Conservation (phyloP, 495 filamentous ascomycete species). For the Pyrenopolyporus hunteri region DNA sequence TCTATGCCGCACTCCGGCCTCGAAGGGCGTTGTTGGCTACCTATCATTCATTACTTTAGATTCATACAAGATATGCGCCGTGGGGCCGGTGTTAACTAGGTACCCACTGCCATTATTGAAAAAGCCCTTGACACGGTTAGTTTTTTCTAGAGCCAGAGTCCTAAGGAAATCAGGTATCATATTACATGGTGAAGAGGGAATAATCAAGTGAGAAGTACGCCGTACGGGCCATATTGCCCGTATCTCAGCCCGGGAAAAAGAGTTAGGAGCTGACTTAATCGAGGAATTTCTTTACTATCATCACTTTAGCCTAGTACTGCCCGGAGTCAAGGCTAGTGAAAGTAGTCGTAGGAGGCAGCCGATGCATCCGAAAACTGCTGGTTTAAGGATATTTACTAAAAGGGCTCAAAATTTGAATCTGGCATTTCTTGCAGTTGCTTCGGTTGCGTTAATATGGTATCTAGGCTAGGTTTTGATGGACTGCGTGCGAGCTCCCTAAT, state of each 20-base stretch:
- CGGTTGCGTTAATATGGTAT: slow-evolving; percentile 3
- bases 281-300: slow-evolving; percentile 50
- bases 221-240: slow-evolving; percentile 47
- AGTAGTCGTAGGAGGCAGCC: slow-evolving; percentile 33
- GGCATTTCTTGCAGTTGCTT: slow-evolving; percentile 2
- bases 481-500: no score
- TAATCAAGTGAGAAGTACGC: slow-evolving; percentile 33
- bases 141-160: slow-evolving; percentile 43
- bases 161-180: slow-evolving; percentile 34
- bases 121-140: slow-evolving; percentile 48
- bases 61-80: slow-evolving; percentile 44
- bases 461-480: background rate
- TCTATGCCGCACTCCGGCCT: slow-evolving; percentile 41
- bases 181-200: slow-evolving; percentile 32
- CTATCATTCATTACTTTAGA: slow-evolving; percentile 35
- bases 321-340: slow-evolving; percentile 8
- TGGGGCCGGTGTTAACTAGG: slow-evolving; percentile 37
- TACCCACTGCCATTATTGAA: slow-evolving; percentile 26
- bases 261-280: slow-evolving; percentile 47
- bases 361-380: slow-evolving; percentile 52
- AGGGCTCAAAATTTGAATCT: slow-evolving; percentile 51
- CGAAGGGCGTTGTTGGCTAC: slow-evolving; percentile 27
- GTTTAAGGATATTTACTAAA: slow-evolving; percentile 46
- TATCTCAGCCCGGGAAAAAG: slow-evolving; percentile 43
- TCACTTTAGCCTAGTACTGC: slow-evolving; percentile 27